These are phyloP conservation scores for Volvox africanus DNA, from an alignment of 139 green algal genomes.

Conservation along the genomic window DNA sequence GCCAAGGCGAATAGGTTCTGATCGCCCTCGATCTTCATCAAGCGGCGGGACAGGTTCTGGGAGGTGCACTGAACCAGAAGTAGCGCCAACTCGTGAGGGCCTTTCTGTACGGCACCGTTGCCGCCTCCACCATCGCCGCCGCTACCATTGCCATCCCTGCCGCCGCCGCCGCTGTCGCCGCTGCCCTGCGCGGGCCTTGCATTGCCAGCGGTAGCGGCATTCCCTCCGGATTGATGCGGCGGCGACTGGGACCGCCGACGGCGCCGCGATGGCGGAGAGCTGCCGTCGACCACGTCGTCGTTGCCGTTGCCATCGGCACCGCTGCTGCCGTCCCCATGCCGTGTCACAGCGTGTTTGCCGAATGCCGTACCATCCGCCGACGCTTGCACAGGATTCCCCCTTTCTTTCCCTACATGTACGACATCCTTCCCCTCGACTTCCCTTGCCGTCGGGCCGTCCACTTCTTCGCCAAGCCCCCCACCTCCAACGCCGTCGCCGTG, in stretches of 20 bases:
- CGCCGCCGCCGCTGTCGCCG: not conserved
- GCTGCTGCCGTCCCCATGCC: not conserved
- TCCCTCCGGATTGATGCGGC: not conserved
- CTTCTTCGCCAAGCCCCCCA: not conserved
- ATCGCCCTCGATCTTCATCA: not conserved
- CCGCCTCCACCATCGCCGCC: not conserved
- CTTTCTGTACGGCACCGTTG: not conserved
- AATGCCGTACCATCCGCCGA: not conserved
- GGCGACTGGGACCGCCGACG: not conserved
- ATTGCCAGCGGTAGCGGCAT: not conserved
- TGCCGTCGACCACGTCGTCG: not conserved
- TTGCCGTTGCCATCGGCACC: not conserved
- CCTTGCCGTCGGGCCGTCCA: not conserved
- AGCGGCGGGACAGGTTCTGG: not conserved
- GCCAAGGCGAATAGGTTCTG: conserved; percentile 12
- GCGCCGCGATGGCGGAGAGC: not conserved
- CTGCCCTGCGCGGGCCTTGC: not conserved
- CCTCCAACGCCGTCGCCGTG: not conserved
- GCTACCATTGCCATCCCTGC: not conserved
- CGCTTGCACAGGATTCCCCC: not conserved
- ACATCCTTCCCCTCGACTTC: conserved; percentile 9
- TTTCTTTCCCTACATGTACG: conserved; percentile 6
- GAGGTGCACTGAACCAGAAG: not conserved
- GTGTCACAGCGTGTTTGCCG: not conserved
- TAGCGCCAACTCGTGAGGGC: conserved; percentile 26